Percentiles rank a stretch among this genome's conserved stretches.
These are phyloP conservation scores for Paxillus involutus DNA, from an alignment of 768 basidiomycete genomes.

Conservation along the genomic window DNA sequence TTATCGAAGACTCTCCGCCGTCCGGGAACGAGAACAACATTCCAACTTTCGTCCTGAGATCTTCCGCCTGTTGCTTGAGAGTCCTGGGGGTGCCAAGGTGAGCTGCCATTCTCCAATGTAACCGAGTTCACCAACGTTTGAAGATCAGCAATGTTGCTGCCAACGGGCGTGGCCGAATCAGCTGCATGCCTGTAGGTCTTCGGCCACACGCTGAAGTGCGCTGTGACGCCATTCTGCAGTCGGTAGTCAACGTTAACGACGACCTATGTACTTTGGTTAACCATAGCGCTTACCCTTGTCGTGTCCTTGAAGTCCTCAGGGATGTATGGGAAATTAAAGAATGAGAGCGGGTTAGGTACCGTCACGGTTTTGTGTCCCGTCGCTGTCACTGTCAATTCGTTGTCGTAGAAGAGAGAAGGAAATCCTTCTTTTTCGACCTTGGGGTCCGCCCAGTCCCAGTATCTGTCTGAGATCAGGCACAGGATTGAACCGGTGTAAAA, in stretches of 20 bases:
- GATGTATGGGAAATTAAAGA: constrained; percentile 13
- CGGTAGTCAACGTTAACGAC: background rate
- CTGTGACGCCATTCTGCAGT: constrained; percentile 8
- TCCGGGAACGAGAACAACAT: constrained; percentile 21
- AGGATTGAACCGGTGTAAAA: background rate
- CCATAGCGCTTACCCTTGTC: constrained; percentile 4
- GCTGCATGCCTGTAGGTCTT: constrained; percentile 19
- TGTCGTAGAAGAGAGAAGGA: constrained; percentile 17
- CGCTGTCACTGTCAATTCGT: constrained; percentile 11
- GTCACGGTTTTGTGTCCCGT: constrained; percentile 2
- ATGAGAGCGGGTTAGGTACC: constrained; percentile 20
- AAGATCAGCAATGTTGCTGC: constrained; percentile 11
- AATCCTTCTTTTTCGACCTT: constrained; percentile 18
- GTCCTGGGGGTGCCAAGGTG: constrained; percentile 4
- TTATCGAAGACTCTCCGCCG: constrained; percentile 7
- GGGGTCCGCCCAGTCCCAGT: constrained; percentile 30
- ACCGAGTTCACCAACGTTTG: constrained; percentile 12
- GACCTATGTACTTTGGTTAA: background rate
- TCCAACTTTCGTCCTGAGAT: constrained; percentile 16
- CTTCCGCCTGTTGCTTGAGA: constrained; percentile 14
- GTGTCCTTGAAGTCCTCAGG: constrained; percentile 20
- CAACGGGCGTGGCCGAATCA: constrained; percentile 6
- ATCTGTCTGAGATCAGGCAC: constrained; percentile 11
- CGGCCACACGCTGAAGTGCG: constrained; percentile 21
- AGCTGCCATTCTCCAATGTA: background rate